Conservation (phyloP, 2,329 filamentous ascomycete species). For the Chaetomium strumarium region DNA sequence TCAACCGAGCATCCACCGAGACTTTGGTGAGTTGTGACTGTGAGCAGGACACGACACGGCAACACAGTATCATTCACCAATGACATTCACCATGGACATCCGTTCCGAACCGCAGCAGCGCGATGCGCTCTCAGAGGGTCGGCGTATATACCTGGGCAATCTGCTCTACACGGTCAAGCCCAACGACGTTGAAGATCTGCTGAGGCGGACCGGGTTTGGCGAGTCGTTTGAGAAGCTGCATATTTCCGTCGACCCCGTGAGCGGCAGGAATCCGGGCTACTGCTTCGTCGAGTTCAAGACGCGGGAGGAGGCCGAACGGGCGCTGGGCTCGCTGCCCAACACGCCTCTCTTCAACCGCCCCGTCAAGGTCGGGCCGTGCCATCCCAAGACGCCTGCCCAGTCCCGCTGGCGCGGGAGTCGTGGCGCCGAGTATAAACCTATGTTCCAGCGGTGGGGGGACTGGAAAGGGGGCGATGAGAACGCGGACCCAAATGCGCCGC, state of each 20-base stretch:
- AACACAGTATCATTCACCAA: not conserved
- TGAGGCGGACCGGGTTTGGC: conserved; percentile 31
- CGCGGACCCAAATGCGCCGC: conserved; percentile 2
- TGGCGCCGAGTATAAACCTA: conserved; percentile 21
- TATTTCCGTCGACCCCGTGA: conserved; percentile 64
- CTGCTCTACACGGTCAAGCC: conserved; percentile 50
- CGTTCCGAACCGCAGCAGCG: conserved; percentile 4
- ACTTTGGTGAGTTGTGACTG: too few relatives aligned
- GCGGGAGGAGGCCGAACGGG: conserved; percentile 50
- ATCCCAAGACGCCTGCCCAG: conserved; percentile 40
- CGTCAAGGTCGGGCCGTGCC: conserved; percentile 59
- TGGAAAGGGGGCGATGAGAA: conserved; percentile 29
- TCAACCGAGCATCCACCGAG: not conserved
- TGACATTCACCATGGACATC: not conserved
- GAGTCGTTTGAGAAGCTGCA: conserved; percentile 50
- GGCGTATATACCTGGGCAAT: conserved; percentile 58
- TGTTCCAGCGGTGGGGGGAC: conserved; percentile 40
- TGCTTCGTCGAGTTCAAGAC: conserved; percentile 65
- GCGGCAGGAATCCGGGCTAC: conserved; percentile 64
- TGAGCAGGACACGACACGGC: too few relatives aligned
- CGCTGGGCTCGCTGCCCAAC: conserved; percentile 52
- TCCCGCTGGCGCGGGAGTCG: conserved; percentile 15
- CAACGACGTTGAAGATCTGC: conserved; percentile 32
- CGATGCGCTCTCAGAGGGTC: conserved; percentile 22
- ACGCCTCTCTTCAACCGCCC: conserved; percentile 50